Base-by-base conservation (phyloP, 257 asterid genomes). In the Forsythia viridissima region DNA sequence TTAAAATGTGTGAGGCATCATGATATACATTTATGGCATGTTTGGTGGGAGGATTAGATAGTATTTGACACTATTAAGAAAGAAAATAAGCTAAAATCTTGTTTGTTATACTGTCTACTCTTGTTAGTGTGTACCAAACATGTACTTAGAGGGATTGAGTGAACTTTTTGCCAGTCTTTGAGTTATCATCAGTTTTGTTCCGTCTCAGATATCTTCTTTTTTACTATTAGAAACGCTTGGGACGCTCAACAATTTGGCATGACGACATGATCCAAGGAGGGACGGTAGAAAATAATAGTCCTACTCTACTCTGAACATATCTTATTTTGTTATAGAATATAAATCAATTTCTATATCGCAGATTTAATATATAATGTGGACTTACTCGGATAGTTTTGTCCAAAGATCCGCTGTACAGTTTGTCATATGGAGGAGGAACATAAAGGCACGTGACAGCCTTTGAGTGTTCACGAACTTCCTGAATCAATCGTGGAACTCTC, bases 351-450 rank as follows among this genome's bases (percentile, higher is more conserved):
- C 48, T 18, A 0, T 39, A 8, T 52, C 77, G 13, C 43, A 24
- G 15, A 74, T 18, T 18, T 68, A 40, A 61, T 38, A 61, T 76
- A 39, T 69, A 75, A 70, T 66, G 5, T 48, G 70, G 82, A 73
- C 87, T 80, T 88, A 90, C 98, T 40, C 97, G 82, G 74, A 93
- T 91, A 74, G 98, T 93, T 86, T 88, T 93, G 83, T 93, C 98
- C 82, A 91, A 85, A 34, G 98, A 93, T 76, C 98, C 98, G 68
- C 85, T 93, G 43, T 83, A 91, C 76, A 93, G 42, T 82, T 87
- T 93, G 71, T 89, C 92, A 34, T 85, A 66, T 3, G 93, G 86
- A 82, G 93, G 83, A 55, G 97, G 80, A 75, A 87, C 84, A 9
- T 80, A 85, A 2, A 93, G 90, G 82, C 96, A 86, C 15, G 98